Base-by-base conservation (phyloP, 208 protist species). In the Trypanosoma caninum region DNA sequence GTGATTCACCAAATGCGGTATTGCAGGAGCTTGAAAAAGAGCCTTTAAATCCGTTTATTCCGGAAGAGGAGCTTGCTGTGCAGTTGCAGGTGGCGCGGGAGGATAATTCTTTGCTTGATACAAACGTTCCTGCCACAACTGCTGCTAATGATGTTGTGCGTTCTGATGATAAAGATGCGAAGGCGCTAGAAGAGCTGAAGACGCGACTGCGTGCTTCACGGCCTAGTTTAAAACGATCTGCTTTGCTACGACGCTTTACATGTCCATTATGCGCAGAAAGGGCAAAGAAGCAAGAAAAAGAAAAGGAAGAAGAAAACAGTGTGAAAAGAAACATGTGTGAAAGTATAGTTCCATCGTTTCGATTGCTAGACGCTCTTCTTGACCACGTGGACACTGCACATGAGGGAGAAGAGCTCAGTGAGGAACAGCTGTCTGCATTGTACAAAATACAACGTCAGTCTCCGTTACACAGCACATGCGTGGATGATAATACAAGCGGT, bases 1-100 rank as follows among this genome's bases (percentile, higher is more conserved):
- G 87, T 10, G 74, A 86, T 51, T 84, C 78, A 9, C 65, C 77
- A 6, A 86, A 87, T 62, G 79, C 70, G 33, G 67, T 68, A 6
- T 37, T 82, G 57, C 57, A 74, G 70, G 78, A 91, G 68, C 57
- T 76, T 31, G 76, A 82, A 57, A 76, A 79, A 61, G 87, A 91
- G 69, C 84, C 87, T 16, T 47, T 91, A 3, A 94, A 94, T 61
- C 87, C 87, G 1, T 94, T 94, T 55, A 38, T 84, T 11, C 59
- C 73, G 20, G 42, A 80, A 27, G 80, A 93, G 44, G 70, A 72
- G 6, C 42, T 75, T 53, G 72, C 30, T 20, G 45, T 27, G 13
- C 48, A 58, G 52, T 34, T 55, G 28, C 33, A 37, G 37, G 58
- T 66, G 2, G 53, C 59, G 18, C 3, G 45, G 23, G 50, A 69